Conservation (phyloP, 768 basidiomycete species). For the Naganishia vishniacii region DNA sequence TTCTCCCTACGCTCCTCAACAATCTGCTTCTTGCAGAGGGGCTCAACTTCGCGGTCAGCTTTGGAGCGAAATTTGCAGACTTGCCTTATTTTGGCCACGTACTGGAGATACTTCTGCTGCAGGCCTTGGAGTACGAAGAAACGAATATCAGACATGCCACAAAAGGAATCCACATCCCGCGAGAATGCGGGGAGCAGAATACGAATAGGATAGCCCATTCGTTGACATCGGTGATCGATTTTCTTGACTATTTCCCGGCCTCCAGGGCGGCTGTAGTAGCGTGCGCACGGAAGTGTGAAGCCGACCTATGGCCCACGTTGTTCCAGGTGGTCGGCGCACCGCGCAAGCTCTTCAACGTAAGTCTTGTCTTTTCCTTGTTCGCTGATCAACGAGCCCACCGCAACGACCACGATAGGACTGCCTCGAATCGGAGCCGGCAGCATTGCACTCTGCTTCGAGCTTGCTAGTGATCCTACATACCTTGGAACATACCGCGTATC, state of each 20-base stretch:
- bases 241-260: slow-evolving; percentile 89
- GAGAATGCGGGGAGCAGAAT: not conserved
- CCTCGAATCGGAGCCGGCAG: slow-evolving; percentile 1
- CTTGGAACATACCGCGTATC: slow-evolving; percentile 57
- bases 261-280: slow-evolving; percentile 88
- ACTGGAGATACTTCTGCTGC: slow-evolving; percentile 88
- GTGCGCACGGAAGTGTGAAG: slow-evolving; percentile 93
- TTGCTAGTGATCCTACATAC: slow-evolving; percentile 90
- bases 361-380: slow-evolving; percentile 30
- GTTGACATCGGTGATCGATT: slow-evolving; percentile 64
- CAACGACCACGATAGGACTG: not conserved
- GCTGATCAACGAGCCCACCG: not conserved
- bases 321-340: slow-evolving; percentile 90
- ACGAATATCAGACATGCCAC: slow-evolving; percentile 18
- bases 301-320: slow-evolving; percentile 78
- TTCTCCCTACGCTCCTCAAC: slow-evolving; percentile 82
- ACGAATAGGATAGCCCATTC: not conserved
- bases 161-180: not conserved
- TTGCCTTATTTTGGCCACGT: slow-evolving; percentile 91
- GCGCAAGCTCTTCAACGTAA: slow-evolving; percentile 81
- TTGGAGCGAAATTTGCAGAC: slow-evolving; percentile 78
- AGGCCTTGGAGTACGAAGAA: slow-evolving; percentile 80
- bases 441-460: slow-evolving; percentile 80
- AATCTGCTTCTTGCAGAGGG: slow-evolving; percentile 65
- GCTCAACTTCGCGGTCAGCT: slow-evolving; percentile 70